Evolutionary conservation across 1,284 basidiomycete species (phyloP), one percentile per base, ranked within the genome.

Genomic region (Trametes pubescens): DNA sequence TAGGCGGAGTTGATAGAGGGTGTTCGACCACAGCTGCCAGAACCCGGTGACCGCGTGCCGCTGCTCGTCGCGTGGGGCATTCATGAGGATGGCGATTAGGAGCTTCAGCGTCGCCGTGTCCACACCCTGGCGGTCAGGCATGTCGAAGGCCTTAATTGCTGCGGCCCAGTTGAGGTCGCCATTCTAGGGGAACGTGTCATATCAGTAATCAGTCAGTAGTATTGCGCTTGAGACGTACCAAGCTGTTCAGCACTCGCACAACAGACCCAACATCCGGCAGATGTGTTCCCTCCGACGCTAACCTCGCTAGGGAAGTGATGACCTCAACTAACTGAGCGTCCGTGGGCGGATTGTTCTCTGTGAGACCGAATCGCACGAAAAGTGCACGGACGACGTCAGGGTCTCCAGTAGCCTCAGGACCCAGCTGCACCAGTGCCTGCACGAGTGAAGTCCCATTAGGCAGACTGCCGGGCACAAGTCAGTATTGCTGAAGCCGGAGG

Each of bases 11-110:
- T 98, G 95, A 67, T 94, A 93, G 26, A 93, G 78, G 5, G 92
- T 84, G 75, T 98, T 96, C 35, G 84, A 84, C 97, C 97, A 99
- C 1, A 82, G 78, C 68, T 88, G 82, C 87, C 92, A 94, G 72
- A 94, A 94, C 18, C 92, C 92, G 5, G 85, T 86, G 13, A 94
- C 91, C 18, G 91, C 90, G 68, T 92, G 91, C 8, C 84, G 86
- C 55, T 91, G 88, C 16, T 81, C 82, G 57, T 92, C 89, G 26
- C 87, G 85, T 49, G 91, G 88, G 47, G 86, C 84, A 71, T 90
- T 90, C 63, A 92, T 81, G 24, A 94, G 83, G 56, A 93, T 88
- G 52, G 91, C 91, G 56, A 95, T 92, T 67, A 94, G 78, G 53
- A 94, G 82, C 75, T 93, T 94, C 65, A 95, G 75, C 0, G 91